Conservation (phyloP, 306 rosid genomes). For the Vigna mungo region DNA sequence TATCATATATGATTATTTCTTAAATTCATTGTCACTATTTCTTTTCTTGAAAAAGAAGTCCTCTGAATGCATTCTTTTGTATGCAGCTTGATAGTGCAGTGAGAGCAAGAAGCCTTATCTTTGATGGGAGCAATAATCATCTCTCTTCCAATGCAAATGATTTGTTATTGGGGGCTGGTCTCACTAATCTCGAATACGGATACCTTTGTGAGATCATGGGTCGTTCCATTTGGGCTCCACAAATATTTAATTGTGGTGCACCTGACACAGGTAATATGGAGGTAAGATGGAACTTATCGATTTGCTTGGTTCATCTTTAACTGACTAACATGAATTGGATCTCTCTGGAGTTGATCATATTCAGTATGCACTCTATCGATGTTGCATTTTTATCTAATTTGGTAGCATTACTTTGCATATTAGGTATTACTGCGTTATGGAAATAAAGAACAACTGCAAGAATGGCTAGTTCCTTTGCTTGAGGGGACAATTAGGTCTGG, state of each 20-base stretch:
- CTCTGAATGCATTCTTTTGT: slow-evolving; percentile 26
- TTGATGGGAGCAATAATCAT: slow-evolving; percentile 60
- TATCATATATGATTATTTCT: slow-evolving; percentile 5
- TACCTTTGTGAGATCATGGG: slow-evolving; percentile 98
- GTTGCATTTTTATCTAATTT: slow-evolving; percentile 36
- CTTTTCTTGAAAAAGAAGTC: slow-evolving; percentile 1
- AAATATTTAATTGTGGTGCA: slow-evolving; percentile 86
- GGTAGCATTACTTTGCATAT: slow-evolving; percentile 41
- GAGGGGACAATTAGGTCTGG: slow-evolving; percentile 94
- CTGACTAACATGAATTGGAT: slow-evolving; percentile 27
- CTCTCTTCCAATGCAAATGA: slow-evolving; percentile 52
- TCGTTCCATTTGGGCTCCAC: slow-evolving; percentile 95
- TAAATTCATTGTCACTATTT: neutral
- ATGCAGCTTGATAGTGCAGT: slow-evolving; percentile 93
- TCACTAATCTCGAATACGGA: slow-evolving; percentile 96
- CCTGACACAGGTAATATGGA: slow-evolving; percentile 99
- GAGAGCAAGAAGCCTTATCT: slow-evolving; percentile 72
- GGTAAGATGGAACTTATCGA: slow-evolving; percentile 60
- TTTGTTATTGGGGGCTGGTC: slow-evolving; percentile 85
- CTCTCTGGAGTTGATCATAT: slow-evolving; percentile 27
- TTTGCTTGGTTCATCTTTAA: slow-evolving; percentile 32
- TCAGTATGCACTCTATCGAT: neutral
- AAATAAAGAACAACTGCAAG: slow-evolving; percentile 71
- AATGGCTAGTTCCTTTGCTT: slow-evolving; percentile 96
- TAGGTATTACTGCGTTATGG: slow-evolving; percentile 94